A percentile compares a stretch with the other conserved stretches of the same genome.
Evolutionary conservation across 176 grass and related monocot genomes (phyloP).

Genomic region (Luzula sylvatica): DNA sequence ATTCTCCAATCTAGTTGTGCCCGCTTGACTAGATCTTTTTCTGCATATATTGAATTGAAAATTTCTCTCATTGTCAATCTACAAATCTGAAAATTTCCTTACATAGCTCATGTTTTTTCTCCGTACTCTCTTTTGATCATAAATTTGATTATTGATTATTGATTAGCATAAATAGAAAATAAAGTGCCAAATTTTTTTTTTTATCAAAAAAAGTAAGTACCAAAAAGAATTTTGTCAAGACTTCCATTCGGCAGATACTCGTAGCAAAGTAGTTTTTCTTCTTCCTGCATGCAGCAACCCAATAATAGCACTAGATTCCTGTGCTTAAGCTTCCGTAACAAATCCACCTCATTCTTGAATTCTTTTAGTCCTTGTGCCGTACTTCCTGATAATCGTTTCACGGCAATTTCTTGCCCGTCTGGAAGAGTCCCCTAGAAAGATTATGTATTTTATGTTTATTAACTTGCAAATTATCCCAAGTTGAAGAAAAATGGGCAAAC

Average conservation of each 20-base stretch:
- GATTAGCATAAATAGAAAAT: neutral
- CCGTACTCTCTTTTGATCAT: no score
- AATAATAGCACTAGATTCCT: constrained; percentile 41
- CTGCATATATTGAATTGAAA: neutral
- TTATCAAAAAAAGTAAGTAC: constrained; percentile 31
- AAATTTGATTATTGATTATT: no score
- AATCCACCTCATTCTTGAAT: constrained; percentile 26
- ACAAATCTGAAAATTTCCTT: neutral
- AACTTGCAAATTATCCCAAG: neutral
- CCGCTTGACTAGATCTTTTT: constrained; percentile 3
- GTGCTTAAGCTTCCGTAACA: constrained; percentile 40
- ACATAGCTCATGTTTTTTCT: no score
- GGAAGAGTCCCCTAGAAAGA: constrained; percentile 29
- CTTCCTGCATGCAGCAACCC: constrained; percentile 27
- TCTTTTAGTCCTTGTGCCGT: constrained; percentile 13
- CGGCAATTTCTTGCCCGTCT: constrained; percentile 33
- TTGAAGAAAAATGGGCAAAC: no score
- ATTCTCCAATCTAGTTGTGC: constrained; percentile 16
- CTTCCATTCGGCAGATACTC: constrained; percentile 30
- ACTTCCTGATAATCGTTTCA: constrained; percentile 29
- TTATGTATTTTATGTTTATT: neutral
- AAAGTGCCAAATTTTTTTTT: neutral
- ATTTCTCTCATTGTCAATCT: neutral
- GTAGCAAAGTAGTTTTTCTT: constrained; percentile 26
- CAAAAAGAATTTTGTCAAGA: no score